These are phyloP conservation scores for Gelatoporia subvermispora DNA, from an alignment of 768 basidiomycete genomes.

Conservation along the genomic window DNA sequence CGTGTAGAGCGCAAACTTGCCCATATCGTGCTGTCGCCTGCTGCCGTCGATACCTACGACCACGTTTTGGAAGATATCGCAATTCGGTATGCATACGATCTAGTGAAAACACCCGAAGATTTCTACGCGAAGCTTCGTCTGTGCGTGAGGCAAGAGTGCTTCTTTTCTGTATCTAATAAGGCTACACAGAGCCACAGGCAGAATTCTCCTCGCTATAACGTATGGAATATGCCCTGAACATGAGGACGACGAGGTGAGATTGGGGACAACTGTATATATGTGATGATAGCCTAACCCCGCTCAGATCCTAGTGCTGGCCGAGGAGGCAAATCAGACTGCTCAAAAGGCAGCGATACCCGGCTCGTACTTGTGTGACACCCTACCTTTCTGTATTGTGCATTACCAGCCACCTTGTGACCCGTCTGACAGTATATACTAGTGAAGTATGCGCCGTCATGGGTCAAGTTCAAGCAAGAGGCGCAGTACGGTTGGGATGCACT, in stretches of 20 bases:
- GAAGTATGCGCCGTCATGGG: slow-evolving; percentile 18
- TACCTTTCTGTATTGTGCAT: slow-evolving; percentile 3
- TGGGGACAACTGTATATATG: neutral
- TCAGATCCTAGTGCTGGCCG: slow-evolving; percentile 36
- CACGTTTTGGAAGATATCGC: slow-evolving; percentile 25
- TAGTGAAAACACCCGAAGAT: slow-evolving; percentile 4
- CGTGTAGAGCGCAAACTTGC: slow-evolving; percentile 24
- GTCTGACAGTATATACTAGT: slow-evolving; percentile 9
- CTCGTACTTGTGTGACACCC: slow-evolving; percentile 31
- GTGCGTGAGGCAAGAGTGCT: neutral
- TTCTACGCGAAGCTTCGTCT: slow-evolving; percentile 7
- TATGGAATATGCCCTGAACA: slow-evolving; percentile 4
- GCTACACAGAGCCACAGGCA: neutral
- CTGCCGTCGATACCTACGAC: slow-evolving; percentile 29
- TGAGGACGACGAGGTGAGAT: slow-evolving; percentile 6
- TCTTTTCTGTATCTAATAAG: neutral
- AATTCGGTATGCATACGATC: slow-evolving; percentile 7
- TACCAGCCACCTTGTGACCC: slow-evolving; percentile 3
- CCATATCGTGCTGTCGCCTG: slow-evolving; percentile 23
- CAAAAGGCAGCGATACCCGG: slow-evolving; percentile 33
- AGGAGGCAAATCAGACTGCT: slow-evolving; percentile 30
- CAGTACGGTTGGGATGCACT: slow-evolving; percentile 6
- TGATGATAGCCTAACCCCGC: slow-evolving; percentile 12
- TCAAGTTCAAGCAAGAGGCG: slow-evolving; percentile 22
- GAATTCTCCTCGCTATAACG: slow-evolving; percentile 6